These are phyloP conservation scores for Penicillium bialowiezense DNA, from an alignment of 495 filamentous ascomycete genomes.

Conservation along the genomic window DNA sequence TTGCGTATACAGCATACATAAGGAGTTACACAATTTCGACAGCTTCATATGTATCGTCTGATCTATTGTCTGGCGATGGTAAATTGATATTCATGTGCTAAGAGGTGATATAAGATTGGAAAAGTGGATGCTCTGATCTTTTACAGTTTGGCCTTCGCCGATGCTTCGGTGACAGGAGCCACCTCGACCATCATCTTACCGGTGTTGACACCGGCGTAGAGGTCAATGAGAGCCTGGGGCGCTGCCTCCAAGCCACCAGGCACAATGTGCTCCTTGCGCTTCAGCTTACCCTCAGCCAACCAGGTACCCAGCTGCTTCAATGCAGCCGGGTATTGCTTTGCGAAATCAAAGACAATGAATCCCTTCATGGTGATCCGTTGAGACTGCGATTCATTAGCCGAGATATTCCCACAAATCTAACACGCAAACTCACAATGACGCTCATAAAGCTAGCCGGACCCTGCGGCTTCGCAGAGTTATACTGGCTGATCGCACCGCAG, in stretches of 20 bases:
- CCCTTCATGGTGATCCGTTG: constrained; percentile 54
- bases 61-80: no score
- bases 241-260: constrained; percentile 48
- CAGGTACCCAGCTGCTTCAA: constrained; percentile 45
- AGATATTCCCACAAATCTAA: background rate
- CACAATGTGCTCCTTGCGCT: constrained; percentile 55
- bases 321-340: constrained; percentile 41
- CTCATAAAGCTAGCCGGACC: constrained; percentile 48
- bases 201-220: constrained; percentile 52
- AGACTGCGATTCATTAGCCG: constrained; percentile 32
- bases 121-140: no score
- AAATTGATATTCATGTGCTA: no score
- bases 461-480: constrained; percentile 45
- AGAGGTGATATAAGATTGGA: no score
- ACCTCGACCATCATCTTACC: constrained; percentile 53
- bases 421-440: constrained; percentile 44
- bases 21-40: no score
- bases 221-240: constrained; percentile 45
- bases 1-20: no score
- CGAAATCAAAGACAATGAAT: constrained; percentile 55
- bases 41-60: no score
- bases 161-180: constrained; percentile 32
- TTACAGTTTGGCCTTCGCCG: constrained; percentile 34
- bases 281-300: constrained; percentile 53
- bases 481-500: constrained; percentile 55